Evolutionary conservation across 768 basidiomycete species (phyloP), one percentile per base, ranked within the genome.

Genomic region (Coprinellus micaceus): DNA sequence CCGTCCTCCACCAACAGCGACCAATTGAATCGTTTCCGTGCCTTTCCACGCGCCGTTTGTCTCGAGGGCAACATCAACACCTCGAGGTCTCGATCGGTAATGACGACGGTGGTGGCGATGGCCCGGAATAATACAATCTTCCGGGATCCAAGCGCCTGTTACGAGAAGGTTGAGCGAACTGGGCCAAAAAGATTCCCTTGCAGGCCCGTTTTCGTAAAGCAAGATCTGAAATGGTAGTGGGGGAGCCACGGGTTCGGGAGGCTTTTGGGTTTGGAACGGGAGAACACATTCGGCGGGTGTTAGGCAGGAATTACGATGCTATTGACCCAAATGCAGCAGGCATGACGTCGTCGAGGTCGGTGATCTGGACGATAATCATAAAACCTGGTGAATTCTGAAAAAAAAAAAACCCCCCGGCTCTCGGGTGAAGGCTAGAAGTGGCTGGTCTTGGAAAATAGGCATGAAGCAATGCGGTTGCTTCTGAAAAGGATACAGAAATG

Each of bases 331-430:
- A 51, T 36, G 30, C 19, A n/a, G 49, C 49, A 19, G 19, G 21
- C 19, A 51, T 51, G 49, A 51, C 49, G 49, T 51, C 49, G 29
- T 19, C 13, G 15, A 13, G 7, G 7, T 33, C 33, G 19, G 19
- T 19, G 49, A 51, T 51, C n/a, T 19, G 33, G 19, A 37, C 15
- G 49, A 51, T 51, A 51, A 49, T 49, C 47, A 51, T 21, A 17
- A 19, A 17, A 43, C 40, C 19, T 5, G 40, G 40, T 7, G 40
- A 43, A 15, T 43, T 21, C 19, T 9, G 40, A 21, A 5, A 6
- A 7, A 43, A n/a, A n/a, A n/a, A n/a, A n/a, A n/a, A n/a, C n/a
- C n/a, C n/a, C n/a, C n/a, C n/a, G n/a, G n/a, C n/a, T n/a, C n/a
- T n/a, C n/a, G n/a, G n/a, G n/a, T n/a, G 40, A 43, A 43, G 40